Conservation (phyloP, 495 filamentous ascomycete species). For the Achaetomiella virescens region DNA sequence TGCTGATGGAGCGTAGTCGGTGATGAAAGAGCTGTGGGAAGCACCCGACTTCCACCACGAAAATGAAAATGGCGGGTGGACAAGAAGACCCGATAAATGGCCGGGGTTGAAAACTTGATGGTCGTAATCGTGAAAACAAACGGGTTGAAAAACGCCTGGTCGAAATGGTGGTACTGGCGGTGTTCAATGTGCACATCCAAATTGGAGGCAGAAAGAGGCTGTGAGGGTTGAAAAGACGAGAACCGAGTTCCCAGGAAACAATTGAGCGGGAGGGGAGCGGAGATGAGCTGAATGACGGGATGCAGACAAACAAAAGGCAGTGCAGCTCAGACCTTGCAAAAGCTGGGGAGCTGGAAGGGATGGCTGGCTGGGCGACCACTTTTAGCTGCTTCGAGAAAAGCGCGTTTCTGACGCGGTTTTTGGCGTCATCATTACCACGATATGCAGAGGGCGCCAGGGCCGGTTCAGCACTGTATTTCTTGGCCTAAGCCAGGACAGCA, state of each 20-base stretch:
- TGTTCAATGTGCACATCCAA: neutral
- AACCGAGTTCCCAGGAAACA: neutral
- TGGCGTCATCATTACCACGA: constrained; percentile 20
- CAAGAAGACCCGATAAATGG: neutral
- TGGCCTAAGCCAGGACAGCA: neutral
- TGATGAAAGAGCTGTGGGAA: neutral
- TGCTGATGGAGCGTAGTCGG: constrained; percentile 6
- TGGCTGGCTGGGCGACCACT: constrained; percentile 8
- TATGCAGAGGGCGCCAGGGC: constrained; percentile 6
- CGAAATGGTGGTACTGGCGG: neutral
- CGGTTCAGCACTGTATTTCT: neutral
- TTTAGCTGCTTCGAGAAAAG: constrained; percentile 9
- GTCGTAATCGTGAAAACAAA: neutral
- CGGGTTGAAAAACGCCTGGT: neutral
- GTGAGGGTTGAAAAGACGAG: neutral
- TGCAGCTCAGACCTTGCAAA: constrained; percentile 9
- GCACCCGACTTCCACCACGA: neutral
- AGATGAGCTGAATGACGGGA: neutral
- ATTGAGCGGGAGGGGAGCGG: neutral
- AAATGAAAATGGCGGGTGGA: neutral
- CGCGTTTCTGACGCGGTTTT: constrained; percentile 23
- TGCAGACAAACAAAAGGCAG: neutral
- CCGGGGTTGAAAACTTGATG: neutral
- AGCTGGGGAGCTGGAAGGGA: neutral
- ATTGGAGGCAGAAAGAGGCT: neutral